Conservation (phyloP, 179 eudicot species). For the Vitellaria paradoxa region DNA sequence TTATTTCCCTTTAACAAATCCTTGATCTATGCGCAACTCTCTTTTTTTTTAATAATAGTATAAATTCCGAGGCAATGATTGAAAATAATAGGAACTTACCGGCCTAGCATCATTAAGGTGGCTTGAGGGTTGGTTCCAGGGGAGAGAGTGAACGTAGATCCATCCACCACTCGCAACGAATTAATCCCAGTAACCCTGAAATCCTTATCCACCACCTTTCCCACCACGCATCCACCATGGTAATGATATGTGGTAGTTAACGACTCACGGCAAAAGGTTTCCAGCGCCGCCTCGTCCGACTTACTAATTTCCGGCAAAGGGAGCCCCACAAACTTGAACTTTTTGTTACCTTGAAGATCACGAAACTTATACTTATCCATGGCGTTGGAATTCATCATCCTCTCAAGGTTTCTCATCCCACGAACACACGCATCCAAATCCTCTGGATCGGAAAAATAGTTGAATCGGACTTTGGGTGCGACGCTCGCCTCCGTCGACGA, state of each 20-base stretch:
- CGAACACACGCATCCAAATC: slow-evolving; percentile 42
- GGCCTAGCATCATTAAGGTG: slow-evolving; percentile 59
- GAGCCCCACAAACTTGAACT: slow-evolving; percentile 49
- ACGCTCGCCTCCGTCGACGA: slow-evolving; percentile 37
- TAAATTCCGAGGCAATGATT: neutral
- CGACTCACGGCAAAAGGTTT: slow-evolving; percentile 44
- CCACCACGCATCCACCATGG: slow-evolving; percentile 68
- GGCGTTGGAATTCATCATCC: slow-evolving; percentile 30
- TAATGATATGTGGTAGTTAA: slow-evolving; percentile 59
- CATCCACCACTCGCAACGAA: slow-evolving; percentile 56
- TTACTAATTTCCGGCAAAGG: slow-evolving; percentile 43
- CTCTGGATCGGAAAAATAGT: slow-evolving; percentile 43
- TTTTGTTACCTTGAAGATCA: slow-evolving; percentile 27
- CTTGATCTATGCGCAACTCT: too few relatives aligned
- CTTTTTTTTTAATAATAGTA: too few relatives aligned
- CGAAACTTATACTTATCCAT: slow-evolving; percentile 50
- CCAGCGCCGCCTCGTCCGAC: slow-evolving; percentile 39
- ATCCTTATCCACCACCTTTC: slow-evolving; percentile 51
- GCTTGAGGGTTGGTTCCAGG: slow-evolving; percentile 74
- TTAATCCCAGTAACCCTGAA: slow-evolving; percentile 44
- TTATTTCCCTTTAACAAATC: too few relatives aligned
- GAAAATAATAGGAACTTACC: slow-evolving; percentile 24
- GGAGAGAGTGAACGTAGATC: slow-evolving; percentile 45
- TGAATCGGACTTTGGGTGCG: slow-evolving; percentile 56
- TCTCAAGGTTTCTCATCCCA: slow-evolving; percentile 40